Conservation (phyloP, 2,329 filamentous ascomycete species). For the Mycocentrospora acerina region DNA sequence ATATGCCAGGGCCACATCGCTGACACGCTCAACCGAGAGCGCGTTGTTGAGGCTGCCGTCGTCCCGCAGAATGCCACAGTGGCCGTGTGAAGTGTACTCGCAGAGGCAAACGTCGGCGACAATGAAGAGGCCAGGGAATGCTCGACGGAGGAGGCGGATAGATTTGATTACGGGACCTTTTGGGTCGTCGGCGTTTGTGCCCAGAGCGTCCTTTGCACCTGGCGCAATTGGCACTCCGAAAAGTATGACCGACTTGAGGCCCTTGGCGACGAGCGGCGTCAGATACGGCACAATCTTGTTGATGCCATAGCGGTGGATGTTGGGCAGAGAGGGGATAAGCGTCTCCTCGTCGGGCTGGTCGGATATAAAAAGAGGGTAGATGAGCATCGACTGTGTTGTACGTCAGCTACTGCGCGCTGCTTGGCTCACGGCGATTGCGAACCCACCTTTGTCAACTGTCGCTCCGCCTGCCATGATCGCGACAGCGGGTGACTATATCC, state of each 20-base stretch:
- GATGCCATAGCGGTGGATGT: conserved; percentile 83
- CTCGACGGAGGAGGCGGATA: conserved; percentile 79
- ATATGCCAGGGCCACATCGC: conserved; percentile 96
- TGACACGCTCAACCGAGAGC: conserved; percentile 89
- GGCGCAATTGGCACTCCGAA: conserved; percentile 89
- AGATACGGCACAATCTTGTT: conserved; percentile 85
- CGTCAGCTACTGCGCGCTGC: conserved; percentile 18
- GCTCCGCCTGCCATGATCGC: conserved; percentile 55
- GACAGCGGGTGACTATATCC: conserved; percentile 55
- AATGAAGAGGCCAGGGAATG: conserved; percentile 90
- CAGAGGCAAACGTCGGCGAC: conserved; percentile 93
- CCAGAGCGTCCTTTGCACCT: conserved; percentile 83
- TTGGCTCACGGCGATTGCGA: conserved; percentile 2
- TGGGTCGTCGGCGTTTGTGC: conserved; percentile 89
- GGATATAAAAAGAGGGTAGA: conserved; percentile 95
- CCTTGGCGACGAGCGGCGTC: conserved; percentile 83
- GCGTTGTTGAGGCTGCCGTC: conserved; percentile 92
- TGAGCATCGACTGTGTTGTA: conserved; percentile 81
- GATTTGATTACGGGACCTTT: conserved; percentile 85
- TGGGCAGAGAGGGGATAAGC: conserved; percentile 84
- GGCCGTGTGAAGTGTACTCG: conserved; percentile 97
- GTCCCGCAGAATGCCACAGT: conserved; percentile 93
- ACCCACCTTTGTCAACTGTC: conserved; percentile 53
- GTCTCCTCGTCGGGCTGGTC: conserved; percentile 92
- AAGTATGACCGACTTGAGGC: conserved; percentile 87